These are phyloP conservation scores for Cantharellus cinnabarinus DNA, from an alignment of 768 basidiomycete genomes.

Conservation along the genomic window DNA sequence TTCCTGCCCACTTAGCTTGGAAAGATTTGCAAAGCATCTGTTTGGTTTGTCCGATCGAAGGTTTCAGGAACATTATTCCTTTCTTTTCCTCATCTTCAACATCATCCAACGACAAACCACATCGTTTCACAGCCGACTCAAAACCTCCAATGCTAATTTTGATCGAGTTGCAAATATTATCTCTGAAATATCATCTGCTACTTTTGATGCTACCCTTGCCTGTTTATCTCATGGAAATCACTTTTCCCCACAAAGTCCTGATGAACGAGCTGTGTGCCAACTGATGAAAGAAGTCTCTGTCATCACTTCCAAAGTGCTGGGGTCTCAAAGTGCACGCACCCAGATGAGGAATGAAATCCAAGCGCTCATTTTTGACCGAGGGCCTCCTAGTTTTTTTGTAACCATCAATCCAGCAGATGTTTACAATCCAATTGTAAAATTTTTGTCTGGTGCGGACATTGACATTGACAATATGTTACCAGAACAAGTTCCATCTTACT, in stretches of 20 bases:
- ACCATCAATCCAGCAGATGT: constrained; percentile 10
- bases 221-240: background rate
- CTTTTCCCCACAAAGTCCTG: background rate
- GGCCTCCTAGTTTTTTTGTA: constrained; percentile 9
- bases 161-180: constrained; percentile 1
- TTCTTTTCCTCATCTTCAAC: constrained; percentile 10
- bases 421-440: constrained; percentile 7
- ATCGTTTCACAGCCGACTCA: constrained; percentile 3
- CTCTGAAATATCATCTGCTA: constrained; percentile 2
- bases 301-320: constrained; percentile 7
- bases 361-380: constrained; percentile 3
- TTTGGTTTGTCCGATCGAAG: constrained; percentile 4
- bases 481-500: background rate
- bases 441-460: constrained; percentile 6
- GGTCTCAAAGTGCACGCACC: constrained; percentile 3
- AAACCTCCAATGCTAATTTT: constrained; percentile 3
- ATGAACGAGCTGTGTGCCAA: constrained; percentile 3
- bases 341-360: constrained; percentile 10
- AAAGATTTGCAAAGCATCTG: constrained; percentile 3
- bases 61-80: constrained; percentile 11
- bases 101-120: constrained; percentile 8
- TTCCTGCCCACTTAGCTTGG: background rate
- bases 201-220: constrained; percentile 5
- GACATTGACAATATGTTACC: constrained; percentile 5
- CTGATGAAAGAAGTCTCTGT: constrained; percentile 8